Evolutionary conservation across 1,284 basidiomycete genomes (phyloP).

Genomic region (Anthracocystis panici-leucophaei): DNA sequence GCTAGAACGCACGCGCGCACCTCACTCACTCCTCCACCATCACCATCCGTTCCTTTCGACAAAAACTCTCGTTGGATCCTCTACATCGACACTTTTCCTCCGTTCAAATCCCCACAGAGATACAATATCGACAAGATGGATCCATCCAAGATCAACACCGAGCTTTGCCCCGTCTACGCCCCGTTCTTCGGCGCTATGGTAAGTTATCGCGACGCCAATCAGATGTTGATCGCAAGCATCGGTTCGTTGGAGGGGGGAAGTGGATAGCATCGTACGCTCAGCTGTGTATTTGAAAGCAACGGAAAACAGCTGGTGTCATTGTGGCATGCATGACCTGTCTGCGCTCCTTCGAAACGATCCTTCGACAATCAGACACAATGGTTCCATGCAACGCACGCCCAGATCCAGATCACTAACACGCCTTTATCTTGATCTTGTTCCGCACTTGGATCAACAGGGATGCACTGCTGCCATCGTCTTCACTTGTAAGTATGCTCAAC

Average conservation of each 20-base stretch:
- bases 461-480: constrained; percentile 97
- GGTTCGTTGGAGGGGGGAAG: too few relatives aligned
- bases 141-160: constrained; percentile 61
- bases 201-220: constrained; percentile 66
- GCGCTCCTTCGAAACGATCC: background rate
- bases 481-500: constrained; percentile 80
- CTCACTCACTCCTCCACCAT: constrained; percentile 18
- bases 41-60: background rate
- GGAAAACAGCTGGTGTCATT: background rate
- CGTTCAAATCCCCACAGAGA: background rate
- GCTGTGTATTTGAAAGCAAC: background rate
- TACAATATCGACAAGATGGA: constrained; percentile 47
- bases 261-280: background rate
- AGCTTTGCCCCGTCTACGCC: constrained; percentile 73
- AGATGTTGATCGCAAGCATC: background rate
- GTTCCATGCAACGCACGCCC: background rate
- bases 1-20: constrained; percentile 21
- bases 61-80: constrained; percentile 10
- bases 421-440: background rate
- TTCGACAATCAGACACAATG: background rate
- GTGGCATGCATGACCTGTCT: too few relatives aligned
- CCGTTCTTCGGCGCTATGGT: constrained; percentile 98
- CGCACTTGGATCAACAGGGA: constrained; percentile 74
- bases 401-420: background rate
- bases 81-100: constrained; percentile 6